Evolutionary conservation across 495 filamentous ascomycete species (phyloP).

Genomic region (Lineolata rhizophorae): DNA sequence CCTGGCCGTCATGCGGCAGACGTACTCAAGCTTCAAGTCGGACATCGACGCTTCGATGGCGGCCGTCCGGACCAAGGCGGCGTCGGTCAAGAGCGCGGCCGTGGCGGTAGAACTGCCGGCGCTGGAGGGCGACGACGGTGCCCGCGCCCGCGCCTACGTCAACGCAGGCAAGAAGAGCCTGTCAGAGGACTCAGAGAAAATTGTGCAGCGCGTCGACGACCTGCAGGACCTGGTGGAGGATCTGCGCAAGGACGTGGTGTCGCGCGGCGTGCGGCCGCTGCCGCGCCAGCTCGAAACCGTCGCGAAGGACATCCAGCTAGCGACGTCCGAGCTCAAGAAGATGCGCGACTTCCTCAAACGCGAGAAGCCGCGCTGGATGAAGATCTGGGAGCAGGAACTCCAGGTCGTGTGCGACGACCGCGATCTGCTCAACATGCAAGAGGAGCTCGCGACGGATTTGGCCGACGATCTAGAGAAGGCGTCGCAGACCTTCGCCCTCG

Average conservation of each 20-base stretch:
- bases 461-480: slow-evolving; percentile 91
- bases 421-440: slow-evolving; percentile 81
- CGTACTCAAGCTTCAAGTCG: slow-evolving; percentile 71
- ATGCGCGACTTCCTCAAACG: slow-evolving; percentile 77
- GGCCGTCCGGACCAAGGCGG: slow-evolving; percentile 55
- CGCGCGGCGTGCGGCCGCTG: slow-evolving; percentile 73
- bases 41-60: slow-evolving; percentile 79
- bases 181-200: slow-evolving; percentile 59
- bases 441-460: slow-evolving; percentile 78
- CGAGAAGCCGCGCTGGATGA: slow-evolving; percentile 92
- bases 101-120: slow-evolving; percentile 39
- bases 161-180: slow-evolving; percentile 67
- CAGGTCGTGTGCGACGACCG: slow-evolving; percentile 86
- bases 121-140: slow-evolving; percentile 46
- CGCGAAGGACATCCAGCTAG: slow-evolving; percentile 60
- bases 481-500: slow-evolving; percentile 72
- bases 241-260: slow-evolving; percentile 89
- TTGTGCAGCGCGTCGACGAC: slow-evolving; percentile 83
- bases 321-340: slow-evolving; percentile 76
- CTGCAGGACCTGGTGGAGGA: slow-evolving; percentile 93
- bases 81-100: slow-evolving; percentile 53
- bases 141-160: slow-evolving; percentile 70
- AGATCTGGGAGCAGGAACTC: slow-evolving; percentile 95
- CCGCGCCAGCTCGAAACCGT: slow-evolving; percentile 80
- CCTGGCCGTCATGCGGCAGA: slow-evolving; percentile 80